A percentile compares a stretch with the other conserved stretches of the same genome.
These are phyloP conservation scores for Balansia obtecta DNA, from an alignment of 2,329 filamentous ascomycete genomes.

Conservation along the genomic window DNA sequence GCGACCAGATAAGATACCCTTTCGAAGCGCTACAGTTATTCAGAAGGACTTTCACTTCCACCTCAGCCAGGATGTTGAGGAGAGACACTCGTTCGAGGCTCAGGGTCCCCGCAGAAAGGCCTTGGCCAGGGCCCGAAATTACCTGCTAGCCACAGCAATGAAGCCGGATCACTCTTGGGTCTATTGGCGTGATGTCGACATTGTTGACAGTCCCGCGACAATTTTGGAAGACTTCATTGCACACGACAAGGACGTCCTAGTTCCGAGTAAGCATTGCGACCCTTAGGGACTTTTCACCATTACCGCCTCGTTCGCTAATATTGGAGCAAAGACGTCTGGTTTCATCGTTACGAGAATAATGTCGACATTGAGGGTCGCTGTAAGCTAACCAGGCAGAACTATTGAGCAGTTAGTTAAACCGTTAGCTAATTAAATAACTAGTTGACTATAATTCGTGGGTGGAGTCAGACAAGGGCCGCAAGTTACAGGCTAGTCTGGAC, in stretches of 20 bases:
- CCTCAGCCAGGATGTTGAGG: slow-evolving; percentile 66
- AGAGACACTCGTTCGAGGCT: slow-evolving; percentile 74
- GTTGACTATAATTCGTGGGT: slow-evolving; percentile 99
- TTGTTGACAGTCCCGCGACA: slow-evolving; percentile 73
- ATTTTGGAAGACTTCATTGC: slow-evolving; percentile 94
- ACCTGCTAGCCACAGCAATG: slow-evolving; percentile 69
- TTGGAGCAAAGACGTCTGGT: slow-evolving; percentile 69
- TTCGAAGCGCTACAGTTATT: slow-evolving; percentile 72
- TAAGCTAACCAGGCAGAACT: slow-evolving; percentile 32
- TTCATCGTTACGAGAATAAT: slow-evolving; percentile 73
- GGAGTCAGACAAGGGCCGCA: slow-evolving; percentile 75
- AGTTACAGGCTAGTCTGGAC: slow-evolving; percentile 58
- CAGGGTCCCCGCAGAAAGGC: slow-evolving; percentile 84
- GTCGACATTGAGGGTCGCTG: slow-evolving; percentile 90
- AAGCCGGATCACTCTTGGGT: slow-evolving; percentile 97
- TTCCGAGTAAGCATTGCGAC: slow-evolving; percentile 64
- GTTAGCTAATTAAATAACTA: slow-evolving; percentile 22
- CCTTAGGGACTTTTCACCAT: not conserved
- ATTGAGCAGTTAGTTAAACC: not conserved
- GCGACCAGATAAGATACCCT: slow-evolving; percentile 66
- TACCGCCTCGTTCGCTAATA: slow-evolving; percentile 12
- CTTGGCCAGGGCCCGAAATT: slow-evolving; percentile 86
- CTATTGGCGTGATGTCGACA: slow-evolving; percentile 97
- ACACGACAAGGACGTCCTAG: slow-evolving; percentile 83
- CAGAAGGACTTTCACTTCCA: slow-evolving; percentile 80